A percentile compares a stretch with the other conserved stretches of the same genome.
Evolutionary conservation across 73 alveolate genomes (phyloP).

Genomic region (Blepharisma japonicum): DNA sequence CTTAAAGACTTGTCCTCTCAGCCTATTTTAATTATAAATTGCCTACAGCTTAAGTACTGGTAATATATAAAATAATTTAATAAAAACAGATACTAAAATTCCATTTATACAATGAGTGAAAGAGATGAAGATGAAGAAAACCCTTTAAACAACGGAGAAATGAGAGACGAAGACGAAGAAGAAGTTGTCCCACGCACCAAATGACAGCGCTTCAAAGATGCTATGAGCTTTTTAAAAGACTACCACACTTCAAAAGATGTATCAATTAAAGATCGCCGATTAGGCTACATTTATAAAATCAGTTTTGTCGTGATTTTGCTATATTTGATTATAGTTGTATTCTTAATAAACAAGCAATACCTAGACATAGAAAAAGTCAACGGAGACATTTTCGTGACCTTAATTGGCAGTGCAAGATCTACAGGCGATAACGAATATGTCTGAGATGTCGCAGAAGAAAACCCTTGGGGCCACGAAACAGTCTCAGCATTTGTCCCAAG

Average conservation of each 20-base stretch:
- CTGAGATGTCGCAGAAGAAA: slow-evolving; percentile 16
- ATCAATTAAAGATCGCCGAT: not conserved
- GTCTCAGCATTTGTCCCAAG: slow-evolving; percentile 15
- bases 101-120: too few relatives aligned
- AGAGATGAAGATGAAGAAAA: too few relatives aligned
- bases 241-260: slow-evolving; percentile 17
- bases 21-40: too few relatives aligned
- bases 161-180: too few relatives aligned
- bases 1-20: too few relatives aligned
- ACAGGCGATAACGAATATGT: slow-evolving; percentile 20
- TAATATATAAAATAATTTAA: too few relatives aligned
- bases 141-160: too few relatives aligned
- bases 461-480: slow-evolving; percentile 30
- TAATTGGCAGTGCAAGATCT: not conserved
- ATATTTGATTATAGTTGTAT: slow-evolving; percentile 3
- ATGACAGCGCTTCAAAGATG: too few relatives aligned
- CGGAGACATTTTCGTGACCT: not conserved
- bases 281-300: not conserved
- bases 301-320: not conserved
- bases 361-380: slow-evolving; percentile 25
- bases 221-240: not conserved
- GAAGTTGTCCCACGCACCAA: too few relatives aligned
- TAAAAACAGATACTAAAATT: too few relatives aligned
- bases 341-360: slow-evolving; percentile 3
- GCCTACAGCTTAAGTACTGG: too few relatives aligned